Conservation (phyloP, 768 basidiomycete species). For the Serendipita vermifera region DNA sequence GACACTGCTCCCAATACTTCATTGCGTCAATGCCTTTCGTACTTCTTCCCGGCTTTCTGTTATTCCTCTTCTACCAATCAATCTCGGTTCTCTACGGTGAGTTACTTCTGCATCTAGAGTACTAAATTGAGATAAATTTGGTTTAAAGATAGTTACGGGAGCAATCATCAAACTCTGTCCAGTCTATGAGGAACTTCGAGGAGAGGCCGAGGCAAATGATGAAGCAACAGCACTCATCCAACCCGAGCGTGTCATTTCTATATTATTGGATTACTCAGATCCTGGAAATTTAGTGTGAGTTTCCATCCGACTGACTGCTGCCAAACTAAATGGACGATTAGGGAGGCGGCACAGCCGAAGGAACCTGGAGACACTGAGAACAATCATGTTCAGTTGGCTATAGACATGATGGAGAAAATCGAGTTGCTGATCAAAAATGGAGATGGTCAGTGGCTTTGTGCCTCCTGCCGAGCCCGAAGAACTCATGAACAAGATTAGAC, state of each 20-base stretch:
- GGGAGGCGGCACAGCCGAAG: no score
- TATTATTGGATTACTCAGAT: neutral
- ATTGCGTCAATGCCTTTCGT: constrained; percentile 34
- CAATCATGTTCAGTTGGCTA: no score
- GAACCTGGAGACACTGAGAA: no score
- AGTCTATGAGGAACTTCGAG: neutral
- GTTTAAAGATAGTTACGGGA: neutral
- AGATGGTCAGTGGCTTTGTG: no score
- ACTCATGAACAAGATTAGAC: no score
- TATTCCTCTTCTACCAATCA: constrained; percentile 34
- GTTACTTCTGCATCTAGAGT: neutral
- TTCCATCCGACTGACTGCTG: no score
- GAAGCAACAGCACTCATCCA: neutral
- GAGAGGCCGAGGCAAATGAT: neutral
- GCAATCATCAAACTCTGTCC: neutral
- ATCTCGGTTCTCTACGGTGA: constrained; percentile 1
- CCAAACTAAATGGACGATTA: no score
- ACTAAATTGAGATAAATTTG: no score
- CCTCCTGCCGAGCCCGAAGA: no score
- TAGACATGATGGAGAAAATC: no score
- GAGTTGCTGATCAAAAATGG: no score
- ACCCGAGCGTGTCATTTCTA: neutral
- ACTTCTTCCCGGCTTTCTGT: constrained; percentile 39
- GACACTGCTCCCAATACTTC: constrained; percentile 33
- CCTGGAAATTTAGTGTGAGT: neutral